These are phyloP conservation scores for Ormosia emarginata DNA, from an alignment of 306 rosid genomes.

Conservation along the genomic window DNA sequence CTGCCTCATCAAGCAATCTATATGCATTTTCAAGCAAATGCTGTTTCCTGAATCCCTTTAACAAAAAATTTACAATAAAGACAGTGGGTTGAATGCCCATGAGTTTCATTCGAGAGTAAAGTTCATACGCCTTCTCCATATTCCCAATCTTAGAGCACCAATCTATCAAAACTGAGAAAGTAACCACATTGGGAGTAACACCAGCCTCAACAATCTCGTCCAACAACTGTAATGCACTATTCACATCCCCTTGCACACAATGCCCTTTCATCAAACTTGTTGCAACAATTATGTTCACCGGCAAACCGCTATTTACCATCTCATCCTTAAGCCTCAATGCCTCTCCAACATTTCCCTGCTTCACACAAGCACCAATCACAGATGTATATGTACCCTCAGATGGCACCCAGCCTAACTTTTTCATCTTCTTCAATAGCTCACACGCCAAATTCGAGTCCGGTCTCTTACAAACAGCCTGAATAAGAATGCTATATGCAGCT, in stretches of 20 bases:
- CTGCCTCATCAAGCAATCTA: constrained; percentile 60
- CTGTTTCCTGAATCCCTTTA: constrained; percentile 47
- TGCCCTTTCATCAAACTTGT: constrained; percentile 63
- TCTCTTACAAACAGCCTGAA: constrained; percentile 51
- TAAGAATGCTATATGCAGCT: constrained; percentile 42
- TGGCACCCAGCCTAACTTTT: constrained; percentile 54
- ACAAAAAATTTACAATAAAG: constrained; percentile 39
- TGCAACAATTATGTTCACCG: constrained; percentile 43
- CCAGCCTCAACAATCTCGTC: constrained; percentile 40
- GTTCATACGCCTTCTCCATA: constrained; percentile 57
- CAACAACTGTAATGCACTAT: constrained; percentile 55
- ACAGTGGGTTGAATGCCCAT: constrained; percentile 43
- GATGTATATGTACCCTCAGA: constrained; percentile 40
- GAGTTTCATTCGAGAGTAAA: constrained; percentile 60
- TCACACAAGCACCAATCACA: constrained; percentile 59
- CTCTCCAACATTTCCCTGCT: constrained; percentile 54
- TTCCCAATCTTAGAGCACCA: constrained; percentile 55
- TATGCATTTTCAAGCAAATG: constrained; percentile 45
- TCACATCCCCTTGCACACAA: constrained; percentile 50
- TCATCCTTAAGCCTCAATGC: constrained; percentile 67
- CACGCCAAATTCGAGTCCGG: constrained; percentile 34
- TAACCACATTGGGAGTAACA: constrained; percentile 42
- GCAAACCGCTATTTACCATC: constrained; percentile 54
- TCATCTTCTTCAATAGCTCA: constrained; percentile 60
- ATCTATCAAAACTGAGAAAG: constrained; percentile 52